Base-by-base conservation (phyloP, 163 green algal genomes). In the Trebouxiophyceae sp. region DNA sequence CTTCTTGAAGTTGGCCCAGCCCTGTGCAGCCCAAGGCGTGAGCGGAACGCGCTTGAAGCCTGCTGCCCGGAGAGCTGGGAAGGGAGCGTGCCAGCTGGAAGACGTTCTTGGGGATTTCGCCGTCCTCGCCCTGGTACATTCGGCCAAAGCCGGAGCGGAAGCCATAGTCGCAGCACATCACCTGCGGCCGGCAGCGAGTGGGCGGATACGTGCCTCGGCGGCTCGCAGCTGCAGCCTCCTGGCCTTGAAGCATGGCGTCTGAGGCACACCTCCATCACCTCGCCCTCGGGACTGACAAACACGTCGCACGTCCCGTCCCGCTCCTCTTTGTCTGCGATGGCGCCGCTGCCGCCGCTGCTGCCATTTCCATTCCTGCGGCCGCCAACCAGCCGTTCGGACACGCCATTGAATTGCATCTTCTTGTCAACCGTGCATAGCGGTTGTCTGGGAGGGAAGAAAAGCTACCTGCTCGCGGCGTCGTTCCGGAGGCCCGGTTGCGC, bases 101-200 rank as follows among this genome's bases (percentile, higher is more conserved):
- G 0, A 86, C 76, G 54, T 68, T 82, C 16, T 74, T 80, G 20
- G 89, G 89, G 27, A 93, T 81, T 55, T 89, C 83, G 3, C 89
- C 87, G 33, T 86, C 88, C 20, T 75, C 63, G 22, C 88, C 78
- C 45, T 92, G 74, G 65, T 96, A 95, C 45, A 96, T 66, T 8
- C 88, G 67, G 5, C 83, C 84, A 33, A 79, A 63, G 16, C 87
- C 88, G 3, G 84, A 86, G 12, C 89, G 74, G 75, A 96, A 95
- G 57, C 89, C 89, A 59, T 95, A 95, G 65, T 96, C 88, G 30
- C 77, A 87, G 47, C 78, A 83, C 84, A 95, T 90, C 47, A 87
- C 75, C 58, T 85, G 65, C 70, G n/a, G n/a, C n/a, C n/a, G n/a
- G n/a, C n/a, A n/a, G n/a, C n/a, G n/a, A n/a, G n/a, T n/a, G n/a